Conservation (phyloP, 164 flowering plant species). For the Stephania cephalantha region DNA sequence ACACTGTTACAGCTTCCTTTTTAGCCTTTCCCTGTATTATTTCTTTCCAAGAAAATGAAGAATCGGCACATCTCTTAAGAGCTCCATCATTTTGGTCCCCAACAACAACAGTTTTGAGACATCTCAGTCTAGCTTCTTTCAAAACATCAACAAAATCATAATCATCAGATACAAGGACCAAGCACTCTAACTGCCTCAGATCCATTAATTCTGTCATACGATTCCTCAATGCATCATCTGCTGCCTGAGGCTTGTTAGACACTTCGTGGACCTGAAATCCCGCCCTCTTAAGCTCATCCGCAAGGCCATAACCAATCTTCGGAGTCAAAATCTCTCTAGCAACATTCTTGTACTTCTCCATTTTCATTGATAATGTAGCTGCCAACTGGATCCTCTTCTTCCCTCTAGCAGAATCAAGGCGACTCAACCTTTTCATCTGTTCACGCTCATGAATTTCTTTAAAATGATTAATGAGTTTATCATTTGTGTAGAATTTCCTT, state of each 20-base stretch:
- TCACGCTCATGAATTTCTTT: conserved; percentile 74
- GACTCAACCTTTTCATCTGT: conserved; percentile 57
- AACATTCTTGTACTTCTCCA: conserved; percentile 71
- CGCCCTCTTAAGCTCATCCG: conserved; percentile 71
- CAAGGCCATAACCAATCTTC: conserved; percentile 64
- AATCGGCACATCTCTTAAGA: conserved; percentile 72
- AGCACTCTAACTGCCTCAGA: conserved; percentile 37
- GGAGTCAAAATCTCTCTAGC: conserved; percentile 58
- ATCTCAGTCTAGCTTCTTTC: conserved; percentile 65
- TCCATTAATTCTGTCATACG: conserved; percentile 80
- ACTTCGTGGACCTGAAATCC: conserved; percentile 67
- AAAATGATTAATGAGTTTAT: conserved; percentile 66
- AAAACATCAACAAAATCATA: conserved; percentile 60
- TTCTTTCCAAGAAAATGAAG: conserved; percentile 71
- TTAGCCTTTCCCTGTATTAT: conserved; percentile 70
- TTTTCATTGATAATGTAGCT: conserved; percentile 68
- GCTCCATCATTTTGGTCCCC: conserved; percentile 62
- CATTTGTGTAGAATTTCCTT: conserved; percentile 56
- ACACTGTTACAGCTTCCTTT: conserved; percentile 56
- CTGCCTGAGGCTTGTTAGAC: conserved; percentile 64
- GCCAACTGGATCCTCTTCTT: conserved; percentile 55
- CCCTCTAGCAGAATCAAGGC: conserved; percentile 68
- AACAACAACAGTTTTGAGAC: conserved; percentile 79
- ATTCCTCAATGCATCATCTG: conserved; percentile 57
- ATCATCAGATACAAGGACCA: conserved; percentile 87